A percentile compares a stretch with the other conserved stretches of the same genome.
These are phyloP conservation scores for Cryphonectria carpinicola DNA, from an alignment of 2,329 filamentous ascomycete genomes.

Conservation along the genomic window DNA sequence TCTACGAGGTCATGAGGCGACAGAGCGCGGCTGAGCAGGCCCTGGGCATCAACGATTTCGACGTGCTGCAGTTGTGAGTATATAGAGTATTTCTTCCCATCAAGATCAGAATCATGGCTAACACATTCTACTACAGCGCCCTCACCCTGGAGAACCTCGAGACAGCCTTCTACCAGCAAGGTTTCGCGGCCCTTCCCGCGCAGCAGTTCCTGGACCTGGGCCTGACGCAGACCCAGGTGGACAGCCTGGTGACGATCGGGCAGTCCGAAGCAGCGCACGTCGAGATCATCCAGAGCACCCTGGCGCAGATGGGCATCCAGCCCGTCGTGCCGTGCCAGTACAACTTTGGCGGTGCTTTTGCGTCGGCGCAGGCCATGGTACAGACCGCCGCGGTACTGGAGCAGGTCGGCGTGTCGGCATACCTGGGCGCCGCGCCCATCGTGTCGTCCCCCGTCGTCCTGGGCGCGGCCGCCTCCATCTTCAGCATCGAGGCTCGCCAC, in stretches of 20 bases:
- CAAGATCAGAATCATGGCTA: not conserved
- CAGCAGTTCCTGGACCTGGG: conserved; percentile 68
- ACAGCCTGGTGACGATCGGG: conserved; percentile 65
- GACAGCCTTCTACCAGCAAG: conserved; percentile 71
- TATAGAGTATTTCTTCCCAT: not conserved
- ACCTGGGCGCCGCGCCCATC: conserved; percentile 71
- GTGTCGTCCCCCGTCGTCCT: conserved; percentile 64
- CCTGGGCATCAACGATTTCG: conserved; percentile 54
- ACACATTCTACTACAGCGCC: conserved; percentile 51
- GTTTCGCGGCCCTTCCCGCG: conserved; percentile 68
- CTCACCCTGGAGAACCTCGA: conserved; percentile 77
- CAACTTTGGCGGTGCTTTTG: conserved; percentile 65
- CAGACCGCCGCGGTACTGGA: conserved; percentile 72
- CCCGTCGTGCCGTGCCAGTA: conserved; percentile 73
- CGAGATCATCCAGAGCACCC: conserved; percentile 59
- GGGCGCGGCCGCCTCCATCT: conserved; percentile 68
- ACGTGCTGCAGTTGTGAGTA: conserved; percentile 63
- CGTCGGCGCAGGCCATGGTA: conserved; percentile 68
- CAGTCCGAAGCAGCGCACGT: conserved; percentile 68
- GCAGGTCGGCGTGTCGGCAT: conserved; percentile 74
- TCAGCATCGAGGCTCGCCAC: conserved; percentile 74
- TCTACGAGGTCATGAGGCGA: conserved; percentile 53
- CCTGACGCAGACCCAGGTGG: conserved; percentile 56
- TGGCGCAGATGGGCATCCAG: conserved; percentile 64
- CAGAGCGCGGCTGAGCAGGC: conserved; percentile 54